Evolutionary conservation across 805 yeast genomes (phyloP).

Genomic region (Suhomyces faveliae): DNA sequence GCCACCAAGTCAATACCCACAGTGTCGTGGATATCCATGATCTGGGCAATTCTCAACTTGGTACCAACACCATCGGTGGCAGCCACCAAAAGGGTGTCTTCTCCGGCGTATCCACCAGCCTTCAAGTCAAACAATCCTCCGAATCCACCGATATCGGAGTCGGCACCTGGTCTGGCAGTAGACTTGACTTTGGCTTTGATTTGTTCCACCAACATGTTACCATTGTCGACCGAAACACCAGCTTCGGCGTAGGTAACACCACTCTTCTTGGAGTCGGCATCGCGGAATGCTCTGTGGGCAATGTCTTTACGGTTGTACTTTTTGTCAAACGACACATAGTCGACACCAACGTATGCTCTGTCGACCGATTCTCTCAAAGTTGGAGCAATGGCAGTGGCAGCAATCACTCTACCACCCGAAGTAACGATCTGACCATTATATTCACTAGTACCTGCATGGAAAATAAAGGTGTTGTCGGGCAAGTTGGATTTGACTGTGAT

Average conservation of each 20-base stretch:
- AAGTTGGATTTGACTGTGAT: constrained; percentile 54
- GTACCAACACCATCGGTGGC: constrained; percentile 99
- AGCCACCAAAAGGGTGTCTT: constrained; percentile 81
- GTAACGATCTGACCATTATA: constrained; percentile 66
- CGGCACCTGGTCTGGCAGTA: constrained; percentile 94
- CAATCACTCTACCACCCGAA: constrained; percentile 95
- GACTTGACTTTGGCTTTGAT: constrained; percentile 89
- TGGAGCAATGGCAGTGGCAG: constrained; percentile 81
- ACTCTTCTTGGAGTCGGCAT: constrained; percentile 25
- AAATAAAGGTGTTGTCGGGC: constrained; percentile 65
- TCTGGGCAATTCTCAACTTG: constrained; percentile 91
- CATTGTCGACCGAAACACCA: constrained; percentile 97
- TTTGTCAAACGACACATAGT: constrained; percentile 64
- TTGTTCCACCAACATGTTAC: constrained; percentile 84
- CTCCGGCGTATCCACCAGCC: constrained; percentile 81
- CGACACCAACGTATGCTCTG: constrained; percentile 83
- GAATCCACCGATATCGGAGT: constrained; percentile 97
- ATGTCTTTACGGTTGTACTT: constrained; percentile 89
- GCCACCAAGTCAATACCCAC: constrained; percentile 99
- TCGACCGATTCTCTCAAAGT: constrained; percentile 78
- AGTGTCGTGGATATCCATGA: constrained; percentile 85
- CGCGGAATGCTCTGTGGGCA: constrained; percentile 92
- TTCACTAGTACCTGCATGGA: constrained; percentile 93
- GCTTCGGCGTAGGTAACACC: constrained; percentile 88
- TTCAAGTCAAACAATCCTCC: constrained; percentile 94